Evolutionary conservation across 495 filamentous ascomycete species (phyloP).

Genomic region (Penicillium argentinense): DNA sequence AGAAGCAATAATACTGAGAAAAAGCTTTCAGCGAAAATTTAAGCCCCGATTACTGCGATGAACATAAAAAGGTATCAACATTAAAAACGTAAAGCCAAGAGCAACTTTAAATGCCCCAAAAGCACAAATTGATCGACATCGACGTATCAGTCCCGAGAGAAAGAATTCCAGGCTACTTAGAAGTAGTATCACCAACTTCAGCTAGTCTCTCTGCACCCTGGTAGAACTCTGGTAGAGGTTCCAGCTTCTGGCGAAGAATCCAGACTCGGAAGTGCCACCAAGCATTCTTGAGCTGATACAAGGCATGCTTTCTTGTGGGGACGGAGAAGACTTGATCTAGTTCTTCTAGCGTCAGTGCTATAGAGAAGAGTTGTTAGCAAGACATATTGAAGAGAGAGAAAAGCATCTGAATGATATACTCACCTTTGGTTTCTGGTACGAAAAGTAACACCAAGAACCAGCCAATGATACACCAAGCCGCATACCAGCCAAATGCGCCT

Average conservation of each 20-base stretch:
- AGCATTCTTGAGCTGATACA: conserved; percentile 47
- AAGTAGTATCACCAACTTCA: conserved; percentile 31
- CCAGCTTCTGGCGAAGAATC: conserved; percentile 48
- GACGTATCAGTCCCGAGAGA: too few species aligned
- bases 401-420: conserved; percentile 18
- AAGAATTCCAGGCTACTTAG: conserved; percentile 2
- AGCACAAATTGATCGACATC: too few species aligned
- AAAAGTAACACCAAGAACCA: conserved; percentile 56
- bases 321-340: conserved; percentile 55
- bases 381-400: not conserved
- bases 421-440: conserved; percentile 57
- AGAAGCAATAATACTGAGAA: too few species aligned
- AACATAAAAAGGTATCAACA: too few species aligned
- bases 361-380: conserved; percentile 2
- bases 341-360: conserved; percentile 51
- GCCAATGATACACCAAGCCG: conserved; percentile 51
- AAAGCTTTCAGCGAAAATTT: too few species aligned
- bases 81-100: too few species aligned
- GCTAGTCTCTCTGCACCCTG: conserved; percentile 33
- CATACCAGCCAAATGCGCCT: conserved; percentile 64
- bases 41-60: too few species aligned
- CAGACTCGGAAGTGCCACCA: conserved; percentile 54
- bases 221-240: conserved; percentile 47
- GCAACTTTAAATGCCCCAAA: too few species aligned
- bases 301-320: conserved; percentile 47